Base-by-base conservation (phyloP, 345 rosid species). In the Corchorus olitorius region DNA sequence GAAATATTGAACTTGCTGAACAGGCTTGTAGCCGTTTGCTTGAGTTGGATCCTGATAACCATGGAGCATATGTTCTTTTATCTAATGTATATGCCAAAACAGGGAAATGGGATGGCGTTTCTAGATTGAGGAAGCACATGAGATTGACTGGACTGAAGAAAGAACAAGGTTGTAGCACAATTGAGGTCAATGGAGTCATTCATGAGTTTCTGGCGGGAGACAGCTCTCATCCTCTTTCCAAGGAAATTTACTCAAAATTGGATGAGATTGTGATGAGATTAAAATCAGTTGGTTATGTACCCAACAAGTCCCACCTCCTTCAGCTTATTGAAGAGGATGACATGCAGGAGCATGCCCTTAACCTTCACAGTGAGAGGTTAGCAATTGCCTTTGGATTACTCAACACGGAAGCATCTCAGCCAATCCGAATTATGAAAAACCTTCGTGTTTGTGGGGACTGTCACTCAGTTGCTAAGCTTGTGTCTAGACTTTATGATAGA, bases 131-230 rank as follows among this genome's bases (percentile, higher is more conserved):
- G 79, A 90, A 85, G 77, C 84, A 65, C 14, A 92, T 92, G 92
- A 89, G 88, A 89, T 87, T 81, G 48, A 75, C 81, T 19, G 94
- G 94, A 79, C 55, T 91, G 1, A 86, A 86, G 82, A 92, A 92
- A 85, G 88, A 88, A 65, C 91, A 84, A 10, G 97, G 97, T 46
- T 91, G 92, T 73, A 92, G 97, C 85, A 83, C 91, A 33, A 85
- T 92, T n/a, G 94, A 91, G 86, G 87, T 85, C 4, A 78, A 89
- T 81, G 92, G 93, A 8, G 65, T 19, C 59, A 78, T 89, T 27
- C 92, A 92, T 46, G 89, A 88, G 86, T 92, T 89, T 77, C 78
- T 88, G 13, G 90, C 86, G 10, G 95, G 89, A 69, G 97, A 91
- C 68, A 80, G 83, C 43, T 63, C 85, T 10, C 93, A 89, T 75